phyloP scores from a whole-genome alignment of 345 rosid species.

The rapeseed (Brassica napus) region DNA sequence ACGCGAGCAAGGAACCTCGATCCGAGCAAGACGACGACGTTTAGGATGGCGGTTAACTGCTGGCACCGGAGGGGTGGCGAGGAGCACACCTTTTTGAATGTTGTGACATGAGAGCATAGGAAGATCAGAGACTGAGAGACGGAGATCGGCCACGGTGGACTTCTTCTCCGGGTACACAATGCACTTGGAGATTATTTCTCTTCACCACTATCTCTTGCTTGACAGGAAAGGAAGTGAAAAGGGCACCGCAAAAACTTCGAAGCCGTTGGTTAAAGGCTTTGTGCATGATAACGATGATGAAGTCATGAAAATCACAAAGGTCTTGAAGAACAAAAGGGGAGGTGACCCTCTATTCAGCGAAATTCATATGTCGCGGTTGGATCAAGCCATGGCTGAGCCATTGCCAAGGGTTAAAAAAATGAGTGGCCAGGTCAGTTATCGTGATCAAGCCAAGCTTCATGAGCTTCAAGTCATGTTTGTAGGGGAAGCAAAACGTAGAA shows the following conservation, averaged over 20 bases:
- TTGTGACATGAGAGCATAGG: slow-evolving; percentile 98
- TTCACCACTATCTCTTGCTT: slow-evolving; percentile 59
- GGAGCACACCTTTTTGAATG: slow-evolving; percentile 91
- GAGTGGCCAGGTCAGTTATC: slow-evolving; percentile 21
- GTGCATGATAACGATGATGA: slow-evolving; percentile 40
- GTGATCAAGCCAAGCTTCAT: slow-evolving; percentile 23
- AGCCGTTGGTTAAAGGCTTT: slow-evolving; percentile 45
- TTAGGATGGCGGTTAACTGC: no score
- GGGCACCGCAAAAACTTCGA: background rate
- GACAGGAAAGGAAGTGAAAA: slow-evolving; percentile 33
- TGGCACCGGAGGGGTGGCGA: slow-evolving; percentile 6
- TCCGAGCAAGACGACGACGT: no score
- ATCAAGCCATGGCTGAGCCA: slow-evolving; percentile 86
- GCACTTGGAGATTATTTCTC: slow-evolving; percentile 50
- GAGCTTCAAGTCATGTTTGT: slow-evolving; percentile 76
- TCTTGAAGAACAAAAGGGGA: slow-evolving; percentile 84
- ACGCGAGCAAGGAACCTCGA: no score
- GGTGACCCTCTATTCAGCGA: slow-evolving; percentile 75
- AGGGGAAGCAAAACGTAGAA: slow-evolving; percentile 93
- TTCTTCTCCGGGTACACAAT: slow-evolving; percentile 51
- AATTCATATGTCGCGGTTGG: slow-evolving; percentile 84
- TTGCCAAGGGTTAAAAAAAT: slow-evolving; percentile 50
- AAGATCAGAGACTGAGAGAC: slow-evolving; percentile 89
- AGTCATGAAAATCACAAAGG: slow-evolving; percentile 46
- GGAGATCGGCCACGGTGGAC: slow-evolving; percentile 60